A percentile compares a stretch with the other conserved stretches of the same genome.
phyloP scores from a whole-genome alignment of 176 grass and related monocot genomes.

The Luzula sylvatica region DNA sequence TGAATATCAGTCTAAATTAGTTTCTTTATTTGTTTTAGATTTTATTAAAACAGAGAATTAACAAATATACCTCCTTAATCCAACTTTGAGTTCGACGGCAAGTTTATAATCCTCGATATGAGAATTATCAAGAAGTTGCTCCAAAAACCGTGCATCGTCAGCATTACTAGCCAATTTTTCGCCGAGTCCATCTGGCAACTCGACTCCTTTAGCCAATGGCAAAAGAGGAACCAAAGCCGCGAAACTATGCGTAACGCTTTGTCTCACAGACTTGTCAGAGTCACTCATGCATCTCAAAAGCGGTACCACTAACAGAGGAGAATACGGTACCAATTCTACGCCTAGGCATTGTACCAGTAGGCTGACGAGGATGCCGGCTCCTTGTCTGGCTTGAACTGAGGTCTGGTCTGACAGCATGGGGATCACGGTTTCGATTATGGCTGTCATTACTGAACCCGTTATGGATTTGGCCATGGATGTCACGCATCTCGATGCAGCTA shows the following conservation, averaged over 20 bases:
- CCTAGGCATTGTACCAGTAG: slow-evolving; percentile 91
- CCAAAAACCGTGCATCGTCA: slow-evolving; percentile 84
- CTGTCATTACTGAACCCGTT: slow-evolving; percentile 67
- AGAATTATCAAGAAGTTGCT: slow-evolving; percentile 96
- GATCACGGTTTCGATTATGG: slow-evolving; percentile 79
- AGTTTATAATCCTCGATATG: slow-evolving; percentile 97
- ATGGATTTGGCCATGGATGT: slow-evolving; percentile 94
- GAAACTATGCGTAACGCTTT: slow-evolving; percentile 95
- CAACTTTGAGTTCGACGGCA: slow-evolving; percentile 72
- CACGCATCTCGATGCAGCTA: slow-evolving; percentile 91
- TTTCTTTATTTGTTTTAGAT: neutral
- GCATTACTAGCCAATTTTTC: slow-evolving; percentile 69
- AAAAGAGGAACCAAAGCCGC: slow-evolving; percentile 92
- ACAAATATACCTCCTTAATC: slow-evolving; percentile 56
- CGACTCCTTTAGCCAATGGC: slow-evolving; percentile 67
- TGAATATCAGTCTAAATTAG: neutral
- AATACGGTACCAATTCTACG: slow-evolving; percentile 83
- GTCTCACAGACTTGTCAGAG: slow-evolving; percentile 76
- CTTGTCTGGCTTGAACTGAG: slow-evolving; percentile 89
- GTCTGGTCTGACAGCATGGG: slow-evolving; percentile 86
- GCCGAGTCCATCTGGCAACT: slow-evolving; percentile 54
- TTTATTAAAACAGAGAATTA: neutral
- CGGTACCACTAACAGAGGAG: slow-evolving; percentile 93
- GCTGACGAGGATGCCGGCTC: slow-evolving; percentile 92
- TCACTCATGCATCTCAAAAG: slow-evolving; percentile 97